Evolutionary conservation across 345 rosid species (phyloP), one percentile per base, ranked within the genome.

Genomic region (Moricandia moricandioides): DNA sequence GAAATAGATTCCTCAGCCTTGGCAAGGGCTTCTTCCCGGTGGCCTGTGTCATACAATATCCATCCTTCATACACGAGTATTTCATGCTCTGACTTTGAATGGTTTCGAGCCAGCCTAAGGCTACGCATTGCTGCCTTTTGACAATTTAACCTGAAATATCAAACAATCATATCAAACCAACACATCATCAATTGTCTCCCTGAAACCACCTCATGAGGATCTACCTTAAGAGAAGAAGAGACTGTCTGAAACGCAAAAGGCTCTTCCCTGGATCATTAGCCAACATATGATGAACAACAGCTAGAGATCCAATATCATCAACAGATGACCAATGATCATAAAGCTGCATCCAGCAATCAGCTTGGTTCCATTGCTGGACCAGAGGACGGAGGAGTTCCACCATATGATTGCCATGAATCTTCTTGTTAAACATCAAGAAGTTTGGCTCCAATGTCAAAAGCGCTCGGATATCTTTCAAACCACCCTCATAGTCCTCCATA

Each of bases 261-360:
- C 97, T 91, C 72, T 85, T 91, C 67, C 93, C 92, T 1, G 97
- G 95, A 78, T 90, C 96, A 78, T 87, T 87, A 37, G 89, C 85
- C 69, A 91, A 77, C 98, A 94, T 94, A 54, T 87, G 89, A 62
- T 94, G 97, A 24, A 94, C 96, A 79, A 91, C 96, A 39, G 96
- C 93, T 39, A 94, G 76, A 55, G 97, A 94, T 57, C 98, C 97
- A n/a, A 94, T 88, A 84, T 94, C 98, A 63, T 94, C 98, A 39
- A 94, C 98, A 10, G 87, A 84, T 35, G 97, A 94, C 98, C 98
- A 94, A 35, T 89, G 84, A 81, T 94, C 96, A 75, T 88, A 88
- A 18, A 94, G 87, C 74, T 90, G 96, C 95, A 91, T 90, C 98
- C 97, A 94, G 76, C 97, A 91, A 74, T 91, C 97, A 71, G 92